These are phyloP conservation scores for Ceratocystis papillata DNA, from an alignment of 2,329 filamentous ascomycete species.

Conservation along the genomic window DNA sequence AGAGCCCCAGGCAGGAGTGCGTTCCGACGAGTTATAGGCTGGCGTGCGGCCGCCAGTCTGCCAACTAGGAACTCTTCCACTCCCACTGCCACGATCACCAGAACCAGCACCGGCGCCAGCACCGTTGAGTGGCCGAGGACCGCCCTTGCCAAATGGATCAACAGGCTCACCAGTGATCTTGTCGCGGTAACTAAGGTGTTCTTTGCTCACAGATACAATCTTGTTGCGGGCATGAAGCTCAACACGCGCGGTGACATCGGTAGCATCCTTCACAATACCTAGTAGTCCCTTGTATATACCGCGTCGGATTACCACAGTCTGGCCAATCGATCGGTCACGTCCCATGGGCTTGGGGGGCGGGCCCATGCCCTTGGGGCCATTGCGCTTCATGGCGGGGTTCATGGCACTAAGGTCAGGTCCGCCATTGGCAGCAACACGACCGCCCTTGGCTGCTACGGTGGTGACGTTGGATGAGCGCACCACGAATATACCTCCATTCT, in stretches of 20 bases:
- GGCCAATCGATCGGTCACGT: constrained; percentile 74
- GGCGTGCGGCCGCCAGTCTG: constrained; percentile 59
- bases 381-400: constrained; percentile 78
- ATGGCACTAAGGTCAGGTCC: constrained; percentile 77
- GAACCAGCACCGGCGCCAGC: constrained; percentile 36
- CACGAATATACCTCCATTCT: constrained; percentile 85
- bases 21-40: constrained; percentile 49
- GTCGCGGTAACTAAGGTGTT: constrained; percentile 76
- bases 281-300: constrained; percentile 86
- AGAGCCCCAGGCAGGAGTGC: constrained; percentile 67
- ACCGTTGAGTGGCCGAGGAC: constrained; percentile 32
- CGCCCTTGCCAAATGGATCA: constrained; percentile 49
- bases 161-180: constrained; percentile 67
- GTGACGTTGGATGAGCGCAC: constrained; percentile 74
- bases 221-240: constrained; percentile 94
- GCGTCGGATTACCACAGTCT: constrained; percentile 79
- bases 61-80: constrained; percentile 45
- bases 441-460: constrained; percentile 89
- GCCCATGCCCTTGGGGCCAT: constrained; percentile 41
- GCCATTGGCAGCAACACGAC: constrained; percentile 50
- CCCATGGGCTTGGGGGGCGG: constrained; percentile 67
- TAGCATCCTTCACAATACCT: constrained; percentile 92
- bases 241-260: constrained; percentile 72
- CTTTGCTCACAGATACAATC: constrained; percentile 72
- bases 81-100: constrained; percentile 38